Percentiles rank a stretch among this genome's conserved stretches.
These are phyloP conservation scores for Tetrapyrgos nigripes DNA, from an alignment of 1,284 basidiomycete species.

Conservation along the genomic window DNA sequence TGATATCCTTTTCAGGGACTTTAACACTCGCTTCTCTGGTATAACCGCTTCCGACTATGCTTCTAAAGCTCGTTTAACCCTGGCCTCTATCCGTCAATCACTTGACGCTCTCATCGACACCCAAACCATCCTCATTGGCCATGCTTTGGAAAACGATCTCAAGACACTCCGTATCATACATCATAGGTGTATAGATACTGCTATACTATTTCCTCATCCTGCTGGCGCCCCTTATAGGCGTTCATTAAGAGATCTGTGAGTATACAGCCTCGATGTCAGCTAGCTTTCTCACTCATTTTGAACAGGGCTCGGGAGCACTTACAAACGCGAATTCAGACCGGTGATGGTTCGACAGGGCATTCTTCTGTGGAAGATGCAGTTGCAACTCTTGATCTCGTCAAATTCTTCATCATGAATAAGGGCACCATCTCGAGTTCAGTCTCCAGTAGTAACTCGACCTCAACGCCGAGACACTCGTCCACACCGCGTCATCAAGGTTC, in stretches of 20 bases:
- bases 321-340: constrained; percentile 78
- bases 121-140: constrained; percentile 85
- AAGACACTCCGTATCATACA: constrained; percentile 88
- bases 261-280: constrained; percentile 8
- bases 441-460: background rate
- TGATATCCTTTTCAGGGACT: constrained; percentile 62
- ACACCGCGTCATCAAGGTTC: background rate
- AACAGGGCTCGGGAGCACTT: constrained; percentile 59
- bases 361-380: constrained; percentile 86
- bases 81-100: constrained; percentile 69
- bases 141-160: constrained; percentile 90
- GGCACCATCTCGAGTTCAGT: background rate
- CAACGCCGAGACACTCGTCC: too few relatives aligned
- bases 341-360: constrained; percentile 77
- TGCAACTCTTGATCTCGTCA: constrained; percentile 86
- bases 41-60: constrained; percentile 66
- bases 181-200: constrained; percentile 83
- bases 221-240: constrained; percentile 81
- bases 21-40: constrained; percentile 91
- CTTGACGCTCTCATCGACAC: constrained; percentile 75
- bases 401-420: constrained; percentile 39
- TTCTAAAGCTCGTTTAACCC: constrained; percentile 64
- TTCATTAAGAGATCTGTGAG: constrained; percentile 82
- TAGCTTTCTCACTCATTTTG: background rate
- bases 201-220: constrained; percentile 82